Base-by-base conservation (phyloP, 2,329 filamentous ascomycete genomes). In the Scorias spongiosa region DNA sequence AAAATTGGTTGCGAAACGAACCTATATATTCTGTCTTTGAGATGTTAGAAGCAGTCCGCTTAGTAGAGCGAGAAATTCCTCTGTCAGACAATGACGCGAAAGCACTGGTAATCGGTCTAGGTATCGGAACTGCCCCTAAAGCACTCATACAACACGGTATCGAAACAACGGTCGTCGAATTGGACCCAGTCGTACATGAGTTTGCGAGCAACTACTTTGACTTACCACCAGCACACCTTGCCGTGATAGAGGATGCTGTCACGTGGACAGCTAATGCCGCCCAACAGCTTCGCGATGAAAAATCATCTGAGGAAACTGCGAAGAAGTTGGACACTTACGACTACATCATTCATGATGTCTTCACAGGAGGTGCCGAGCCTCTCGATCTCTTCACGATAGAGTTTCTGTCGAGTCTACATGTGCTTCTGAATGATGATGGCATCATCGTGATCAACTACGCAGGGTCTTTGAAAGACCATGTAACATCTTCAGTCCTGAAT, bases 271-370 rank as follows among this genome's bases (percentile, higher is more conserved):
- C 45, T 10, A 64, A 79, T 61, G 73, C 77, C 14, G 62, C 68
- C 39, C 20, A 26, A 3, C 20, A 26, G 20, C 20, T 26, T 26
- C 20, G 7, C 7, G 7, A 4, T 7, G 20, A 26, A 26, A 7
- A 7, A 4, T 42, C 54, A 2, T 50, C 51, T 10, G 40, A 42
- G 34, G 39, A 15, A 26, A 10, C n/a, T 29, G 11, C 32, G 32
- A 36, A 36, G 9, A 36, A 12, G 15, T 12, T 29, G 4, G 20
- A 69, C 69, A 42, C 45, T 26, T 98, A 82, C 61, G 81, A 95
- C 65, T 96, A 94, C 66, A 91, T 98, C 57, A 74, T 98, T 43
- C 91, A 98, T 61, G 91, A 98, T 54, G 91, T 98, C 18, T 98
- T 98, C 61, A 98, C 91, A 1, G 91, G 91, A 18, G 91, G 91